Evolutionary conservation across 495 filamentous ascomycete species (phyloP).

Genomic region (Daldinia decipiens): DNA sequence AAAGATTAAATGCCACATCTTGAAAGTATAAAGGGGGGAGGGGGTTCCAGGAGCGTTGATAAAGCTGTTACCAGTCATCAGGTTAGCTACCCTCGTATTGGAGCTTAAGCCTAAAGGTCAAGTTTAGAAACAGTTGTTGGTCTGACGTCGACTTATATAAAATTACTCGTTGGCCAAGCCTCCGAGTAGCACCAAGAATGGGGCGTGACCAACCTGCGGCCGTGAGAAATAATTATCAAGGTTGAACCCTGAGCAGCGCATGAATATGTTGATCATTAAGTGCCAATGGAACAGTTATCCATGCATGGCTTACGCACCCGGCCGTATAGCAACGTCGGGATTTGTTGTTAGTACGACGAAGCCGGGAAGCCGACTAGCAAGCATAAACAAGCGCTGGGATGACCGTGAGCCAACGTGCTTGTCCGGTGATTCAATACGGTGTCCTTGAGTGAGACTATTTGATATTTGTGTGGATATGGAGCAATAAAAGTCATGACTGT

Average conservation of each 20-base stretch:
- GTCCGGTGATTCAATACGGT: slow-evolving; percentile 5
- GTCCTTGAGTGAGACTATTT: slow-evolving; percentile 5
- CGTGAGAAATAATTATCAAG: slow-evolving; percentile 21
- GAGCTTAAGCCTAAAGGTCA: neutral
- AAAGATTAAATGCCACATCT: neutral
- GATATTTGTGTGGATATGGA: slow-evolving; percentile 17
- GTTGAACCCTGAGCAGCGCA: slow-evolving; percentile 25
- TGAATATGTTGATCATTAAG: slow-evolving; percentile 33
- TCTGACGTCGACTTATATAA: slow-evolving; percentile 17
- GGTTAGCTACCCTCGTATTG: neutral
- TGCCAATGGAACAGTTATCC: slow-evolving; percentile 28
- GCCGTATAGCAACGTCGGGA: slow-evolving; percentile 26
- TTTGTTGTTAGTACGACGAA: slow-evolving; percentile 28
- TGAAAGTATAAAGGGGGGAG: neutral
- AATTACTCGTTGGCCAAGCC: slow-evolving; percentile 23
- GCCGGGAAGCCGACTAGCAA: neutral
- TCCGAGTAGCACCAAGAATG: slow-evolving; percentile 34
- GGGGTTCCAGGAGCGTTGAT: neutral
- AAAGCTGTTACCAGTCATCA: neutral
- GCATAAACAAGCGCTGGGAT: slow-evolving; percentile 12
- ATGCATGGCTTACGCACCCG: slow-evolving; percentile 36
- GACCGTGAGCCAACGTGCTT: slow-evolving; percentile 13
- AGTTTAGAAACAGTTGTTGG: neutral
- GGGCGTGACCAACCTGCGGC: slow-evolving; percentile 29
- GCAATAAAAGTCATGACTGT: slow-evolving; percentile 7